Evolutionary conservation across 2,329 filamentous ascomycete species (phyloP), one percentile per base, ranked within the genome.

Genomic region (Calonectria honghensis): DNA sequence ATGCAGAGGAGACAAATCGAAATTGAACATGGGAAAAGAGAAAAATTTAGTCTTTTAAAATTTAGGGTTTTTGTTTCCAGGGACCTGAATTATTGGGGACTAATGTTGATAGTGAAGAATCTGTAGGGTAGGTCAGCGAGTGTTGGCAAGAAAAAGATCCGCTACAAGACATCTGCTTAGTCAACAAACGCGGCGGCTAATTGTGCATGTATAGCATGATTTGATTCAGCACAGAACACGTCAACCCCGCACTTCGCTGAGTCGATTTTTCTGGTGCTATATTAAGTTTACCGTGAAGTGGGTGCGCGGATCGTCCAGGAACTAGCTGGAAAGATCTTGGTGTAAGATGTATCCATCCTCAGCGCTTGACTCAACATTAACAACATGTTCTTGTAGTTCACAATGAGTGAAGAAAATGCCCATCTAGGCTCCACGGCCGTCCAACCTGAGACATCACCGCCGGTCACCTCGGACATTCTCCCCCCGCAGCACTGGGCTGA

Each of bases 401-500:
- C 27, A 2, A 74, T 74, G 72, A 16, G 14, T 18, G 63, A 64
- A 10, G 51, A 64, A 41, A n/a, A 64, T 48, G n/a, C 54, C 35
- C 61, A 16, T 13, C 66, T 41, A 37, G 61, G 31, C 6, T 24
- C 65, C 52, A 37, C 68, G 10, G 65, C 52, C 5, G 39, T 67
- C 24, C 63, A 37, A n/a, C 20, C 32, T 10, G 54, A 54, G 35
- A 24, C 48, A 16, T 59, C 52, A 39, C 64, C 52, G n/a, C 72
- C 68, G 1, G 18, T 57, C 13, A 20, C 70, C 6, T 24, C 77
- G 2, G 67, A 24, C 14, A 72, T 77, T 35, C 70, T 79, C 14
- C 73, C 76, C n/a, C 72, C 79, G 2, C 54, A 79, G 9, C 77
- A 80, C 29, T 80, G 79, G 79, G 72, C 57, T 2, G 52, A 78